A percentile compares a stretch with the other conserved stretches of the same genome.
Evolutionary conservation across 2,329 filamentous ascomycete species (phyloP).

Genomic region (Ilyonectria sp.): DNA sequence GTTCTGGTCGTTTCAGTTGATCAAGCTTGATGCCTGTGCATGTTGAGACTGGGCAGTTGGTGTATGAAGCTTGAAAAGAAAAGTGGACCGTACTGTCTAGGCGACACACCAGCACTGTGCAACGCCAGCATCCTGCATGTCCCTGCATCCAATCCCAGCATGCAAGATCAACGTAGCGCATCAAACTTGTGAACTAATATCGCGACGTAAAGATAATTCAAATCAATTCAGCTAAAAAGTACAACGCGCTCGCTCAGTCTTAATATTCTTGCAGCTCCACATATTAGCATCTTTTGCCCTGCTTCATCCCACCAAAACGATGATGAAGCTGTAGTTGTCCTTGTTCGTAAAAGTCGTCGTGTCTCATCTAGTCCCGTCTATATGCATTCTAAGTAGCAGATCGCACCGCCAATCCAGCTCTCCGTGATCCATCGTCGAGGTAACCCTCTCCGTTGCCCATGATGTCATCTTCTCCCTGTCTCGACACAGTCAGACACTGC

Average conservation of each 20-base stretch:
- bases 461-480: constrained; percentile 38
- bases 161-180: constrained; percentile 21
- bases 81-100: constrained; percentile 22
- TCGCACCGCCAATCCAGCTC: constrained; percentile 40
- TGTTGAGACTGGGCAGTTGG: constrained; percentile 9
- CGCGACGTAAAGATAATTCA: constrained; percentile 26
- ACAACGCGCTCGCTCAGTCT: constrained; percentile 21
- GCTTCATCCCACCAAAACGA: constrained; percentile 16
- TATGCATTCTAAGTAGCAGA: constrained; percentile 39
- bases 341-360: constrained; percentile 29
- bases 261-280: constrained; percentile 20
- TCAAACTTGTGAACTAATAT: constrained; percentile 21
- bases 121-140: constrained; percentile 13
- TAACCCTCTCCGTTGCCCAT: constrained; percentile 38
- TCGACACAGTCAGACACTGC: constrained; percentile 40
- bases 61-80: constrained; percentile 10
- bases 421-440: constrained; percentile 43
- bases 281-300: constrained; percentile 9
- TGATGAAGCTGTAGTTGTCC: constrained; percentile 9
- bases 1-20: background rate
- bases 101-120: constrained; percentile 14
- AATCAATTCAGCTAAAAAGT: constrained; percentile 17
- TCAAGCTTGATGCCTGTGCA: background rate
- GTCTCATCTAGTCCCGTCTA: constrained; percentile 19
- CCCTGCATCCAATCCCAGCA: constrained; percentile 1